phyloP scores from a whole-genome alignment of 352 stramenopile genomes.

The Phytophthora palmivora region DNA sequence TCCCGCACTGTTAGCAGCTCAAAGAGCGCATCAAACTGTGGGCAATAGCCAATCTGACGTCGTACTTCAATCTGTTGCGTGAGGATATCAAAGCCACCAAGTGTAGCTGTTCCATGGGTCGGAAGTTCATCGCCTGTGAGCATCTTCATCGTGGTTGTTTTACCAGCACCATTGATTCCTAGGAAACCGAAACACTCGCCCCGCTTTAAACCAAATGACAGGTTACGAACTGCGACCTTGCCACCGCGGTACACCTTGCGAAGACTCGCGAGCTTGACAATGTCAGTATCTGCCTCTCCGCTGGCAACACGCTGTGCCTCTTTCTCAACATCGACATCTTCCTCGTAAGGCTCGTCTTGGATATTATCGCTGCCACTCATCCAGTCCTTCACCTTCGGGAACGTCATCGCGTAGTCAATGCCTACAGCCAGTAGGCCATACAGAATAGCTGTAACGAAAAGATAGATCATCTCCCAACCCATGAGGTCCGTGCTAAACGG shows the following conservation, averaged over 20 bases:
- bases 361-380: slow-evolving; percentile 38
- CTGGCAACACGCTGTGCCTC: slow-evolving; percentile 46
- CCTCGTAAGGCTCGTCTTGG: slow-evolving; percentile 37
- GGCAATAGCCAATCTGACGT: slow-evolving; percentile 92
- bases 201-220: slow-evolving; percentile 80
- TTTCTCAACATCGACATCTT: slow-evolving; percentile 52
- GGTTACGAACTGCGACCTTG: slow-evolving; percentile 81
- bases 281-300: slow-evolving; percentile 41
- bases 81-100: slow-evolving; percentile 78
- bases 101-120: slow-evolving; percentile 52
- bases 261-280: slow-evolving; percentile 43
- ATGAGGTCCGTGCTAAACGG: slow-evolving; percentile 68
- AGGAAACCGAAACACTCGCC: slow-evolving; percentile 96
- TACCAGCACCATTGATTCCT: slow-evolving; percentile 95
- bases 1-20: slow-evolving; percentile 83
- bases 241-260: slow-evolving; percentile 56
- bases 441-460: slow-evolving; percentile 45
- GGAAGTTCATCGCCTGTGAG: slow-evolving; percentile 90
- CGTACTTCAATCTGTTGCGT: slow-evolving; percentile 76
- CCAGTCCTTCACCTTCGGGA: slow-evolving; percentile 46
- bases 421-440: slow-evolving; percentile 38
- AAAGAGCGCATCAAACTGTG: slow-evolving; percentile 91
- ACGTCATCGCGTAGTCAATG: slow-evolving; percentile 52
- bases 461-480: slow-evolving; percentile 67
- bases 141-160: slow-evolving; percentile 97